These are phyloP conservation scores for Suillus sp. DNA, from an alignment of 768 basidiomycete genomes.

Conservation along the genomic window DNA sequence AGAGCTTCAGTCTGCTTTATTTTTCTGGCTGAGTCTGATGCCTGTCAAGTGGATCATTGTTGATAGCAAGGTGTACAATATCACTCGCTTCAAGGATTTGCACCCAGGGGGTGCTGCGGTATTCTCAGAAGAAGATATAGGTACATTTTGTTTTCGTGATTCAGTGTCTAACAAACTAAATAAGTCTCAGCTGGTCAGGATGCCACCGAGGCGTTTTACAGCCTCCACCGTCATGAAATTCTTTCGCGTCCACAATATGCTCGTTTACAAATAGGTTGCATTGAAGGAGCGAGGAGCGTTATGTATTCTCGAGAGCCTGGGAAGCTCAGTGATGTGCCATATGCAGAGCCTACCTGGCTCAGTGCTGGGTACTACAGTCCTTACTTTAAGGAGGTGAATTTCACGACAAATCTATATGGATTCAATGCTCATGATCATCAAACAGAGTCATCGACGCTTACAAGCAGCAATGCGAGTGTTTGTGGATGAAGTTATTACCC, in stretches of 20 bases:
- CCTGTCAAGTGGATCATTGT: conserved; percentile 74
- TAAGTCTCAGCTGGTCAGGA: conserved; percentile 63
- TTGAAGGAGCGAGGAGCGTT: conserved; percentile 58
- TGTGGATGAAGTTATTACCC: conserved; percentile 63
- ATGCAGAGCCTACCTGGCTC: conserved; percentile 81
- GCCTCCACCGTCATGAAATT: conserved; percentile 75
- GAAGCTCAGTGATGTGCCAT: conserved; percentile 67
- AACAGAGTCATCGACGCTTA: conserved; percentile 44
- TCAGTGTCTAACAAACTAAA: neutral
- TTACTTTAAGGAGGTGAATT: conserved; percentile 69
- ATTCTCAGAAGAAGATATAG: conserved; percentile 71
- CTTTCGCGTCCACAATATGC: conserved; percentile 66
- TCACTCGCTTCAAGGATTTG: conserved; percentile 73
- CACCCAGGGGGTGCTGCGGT: conserved; percentile 85
- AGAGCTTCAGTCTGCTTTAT: conserved; percentile 22
- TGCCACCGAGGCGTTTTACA: conserved; percentile 77
- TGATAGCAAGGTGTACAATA: conserved; percentile 81
- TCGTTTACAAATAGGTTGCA: conserved; percentile 62
- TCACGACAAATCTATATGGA: neutral
- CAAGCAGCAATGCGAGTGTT: conserved; percentile 54
- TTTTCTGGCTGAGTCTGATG: neutral
- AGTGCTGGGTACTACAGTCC: conserved; percentile 65
- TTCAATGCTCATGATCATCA: conserved; percentile 40
- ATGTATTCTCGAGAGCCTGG: conserved; percentile 52
- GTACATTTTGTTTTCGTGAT: conserved; percentile 39